phyloP scores from a whole-genome alignment of 192 early-diverging fungal genomes.

The Helicostylum pulchrum region DNA sequence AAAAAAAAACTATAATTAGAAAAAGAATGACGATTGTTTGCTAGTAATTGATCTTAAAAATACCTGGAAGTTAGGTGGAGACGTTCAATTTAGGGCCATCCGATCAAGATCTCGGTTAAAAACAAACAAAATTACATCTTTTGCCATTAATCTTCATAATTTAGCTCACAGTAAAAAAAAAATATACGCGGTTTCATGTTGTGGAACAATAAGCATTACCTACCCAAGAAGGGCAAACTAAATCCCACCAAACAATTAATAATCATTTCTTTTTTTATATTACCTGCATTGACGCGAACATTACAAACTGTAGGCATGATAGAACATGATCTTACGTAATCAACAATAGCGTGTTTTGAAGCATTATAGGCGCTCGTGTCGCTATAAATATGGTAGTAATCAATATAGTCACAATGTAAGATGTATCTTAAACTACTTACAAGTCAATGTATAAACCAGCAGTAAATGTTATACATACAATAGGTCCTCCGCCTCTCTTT shows the following conservation, averaged over 20 bases:
- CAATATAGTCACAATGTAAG: neutral
- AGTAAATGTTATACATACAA: slow-evolving; percentile 27
- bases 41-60: too few species aligned
- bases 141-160: too few species aligned
- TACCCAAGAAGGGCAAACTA: slow-evolving; percentile 31
- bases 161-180: too few species aligned
- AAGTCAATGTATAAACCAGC: slow-evolving; percentile 18
- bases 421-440: neutral
- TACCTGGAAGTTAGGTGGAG: too few species aligned
- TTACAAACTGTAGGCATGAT: slow-evolving; percentile 3
- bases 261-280: neutral
- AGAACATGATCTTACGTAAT: slow-evolving; percentile 16
- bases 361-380: slow-evolving; percentile 7
- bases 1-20: too few species aligned
- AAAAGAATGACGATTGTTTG: too few species aligned
- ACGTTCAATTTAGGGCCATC: too few species aligned
- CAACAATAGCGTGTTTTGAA: slow-evolving; percentile 22
- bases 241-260: neutral
- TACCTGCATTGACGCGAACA: slow-evolving; percentile 21
- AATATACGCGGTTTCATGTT: too few species aligned
- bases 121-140: too few species aligned
- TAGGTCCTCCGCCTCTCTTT: slow-evolving; percentile 28
- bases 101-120: too few species aligned
- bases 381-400: neutral
- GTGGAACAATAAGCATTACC: slow-evolving; percentile 1